Base-by-base conservation (phyloP, 305 asterid species). In the Ajuga reptans region DNA sequence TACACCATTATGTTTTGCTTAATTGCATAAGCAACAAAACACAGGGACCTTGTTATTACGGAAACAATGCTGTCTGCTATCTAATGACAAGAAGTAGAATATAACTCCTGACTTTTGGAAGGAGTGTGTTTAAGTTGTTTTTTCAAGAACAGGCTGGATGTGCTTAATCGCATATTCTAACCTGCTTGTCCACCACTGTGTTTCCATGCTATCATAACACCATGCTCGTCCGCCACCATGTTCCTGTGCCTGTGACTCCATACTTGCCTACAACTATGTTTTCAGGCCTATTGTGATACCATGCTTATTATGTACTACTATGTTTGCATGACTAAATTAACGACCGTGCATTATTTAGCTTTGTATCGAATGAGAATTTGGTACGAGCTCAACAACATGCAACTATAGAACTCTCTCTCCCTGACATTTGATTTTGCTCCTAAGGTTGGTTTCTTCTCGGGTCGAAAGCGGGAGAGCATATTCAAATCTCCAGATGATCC, bases 401-500 rank as follows among this genome's bases (percentile, higher is more conserved):
- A 51, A 41, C 34, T 63, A 17, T 6, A 60, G 39, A 31, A 34
- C 12, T 21, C 42, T 36, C 42, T 8, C 42, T 36, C 42, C 52
- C 15, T 54, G 51, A 61, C 45, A 54, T 14, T 36, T 36, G 39
- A 7, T 36, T 62, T 56, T 74, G 3, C 69, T 64, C 52, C 49
- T 54, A 72, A 93, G 97, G 86, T 89, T 68, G 99, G 97, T 42
- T 93, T 93, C 85, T 91, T 85, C 89, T 91, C 99, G 7, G 99
- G 97, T n/a, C 86, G 96, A 75, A 93, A 90, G 82, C 78, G 90
- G 11, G 99, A 93, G 84, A 93, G 99, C 83, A 93, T 93, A 66
- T 91, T 93, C 69, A 93, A 91, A 76, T 91, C 99, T 68, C 97
- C 99, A 3, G 97, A 89, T 7, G 97, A 93, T 66, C 96, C 96